Evolutionary conservation across 805 yeast genomes (phyloP).

Genomic region (Maudiozyma serrabonitensis): DNA sequence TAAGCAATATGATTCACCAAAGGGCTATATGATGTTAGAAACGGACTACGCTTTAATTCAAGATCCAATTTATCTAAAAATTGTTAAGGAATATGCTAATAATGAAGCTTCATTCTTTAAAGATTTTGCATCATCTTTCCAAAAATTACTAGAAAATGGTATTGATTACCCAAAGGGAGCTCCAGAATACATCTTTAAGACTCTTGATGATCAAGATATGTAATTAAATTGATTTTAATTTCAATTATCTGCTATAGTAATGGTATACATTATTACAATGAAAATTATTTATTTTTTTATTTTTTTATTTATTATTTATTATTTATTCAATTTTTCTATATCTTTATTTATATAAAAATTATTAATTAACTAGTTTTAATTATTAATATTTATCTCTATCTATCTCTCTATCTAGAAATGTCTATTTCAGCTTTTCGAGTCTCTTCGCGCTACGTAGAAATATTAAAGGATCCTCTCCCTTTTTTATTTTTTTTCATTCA

Average conservation of each 20-base stretch:
- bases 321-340: too few relatives aligned
- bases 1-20: slow-evolving; percentile 53
- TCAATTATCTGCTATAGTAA: background rate
- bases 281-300: too few relatives aligned
- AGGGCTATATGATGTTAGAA: slow-evolving; percentile 76
- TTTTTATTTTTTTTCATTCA: background rate
- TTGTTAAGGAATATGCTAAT: slow-evolving; percentile 59
- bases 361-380: too few relatives aligned
- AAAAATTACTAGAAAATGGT: slow-evolving; percentile 68
- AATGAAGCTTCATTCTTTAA: slow-evolving; percentile 52
- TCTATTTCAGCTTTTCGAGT: too few relatives aligned
- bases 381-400: too few relatives aligned
- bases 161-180: slow-evolving; percentile 46
- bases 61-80: slow-evolving; percentile 47
- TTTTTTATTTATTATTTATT: too few relatives aligned
- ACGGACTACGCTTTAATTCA: slow-evolving; percentile 64
- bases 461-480: too few relatives aligned
- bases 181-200: slow-evolving; percentile 42
- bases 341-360: too few relatives aligned
- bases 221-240: slow-evolving; percentile 1
- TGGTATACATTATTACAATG: background rate
- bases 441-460: too few relatives aligned
- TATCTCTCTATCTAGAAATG: too few relatives aligned
- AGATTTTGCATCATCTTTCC: slow-evolving; percentile 60
- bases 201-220: slow-evolving; percentile 57